A percentile compares a stretch with the other conserved stretches of the same genome.
phyloP scores from a whole-genome alignment of 208 protist genomes.

The Trypanosoma lewisi region DNA sequence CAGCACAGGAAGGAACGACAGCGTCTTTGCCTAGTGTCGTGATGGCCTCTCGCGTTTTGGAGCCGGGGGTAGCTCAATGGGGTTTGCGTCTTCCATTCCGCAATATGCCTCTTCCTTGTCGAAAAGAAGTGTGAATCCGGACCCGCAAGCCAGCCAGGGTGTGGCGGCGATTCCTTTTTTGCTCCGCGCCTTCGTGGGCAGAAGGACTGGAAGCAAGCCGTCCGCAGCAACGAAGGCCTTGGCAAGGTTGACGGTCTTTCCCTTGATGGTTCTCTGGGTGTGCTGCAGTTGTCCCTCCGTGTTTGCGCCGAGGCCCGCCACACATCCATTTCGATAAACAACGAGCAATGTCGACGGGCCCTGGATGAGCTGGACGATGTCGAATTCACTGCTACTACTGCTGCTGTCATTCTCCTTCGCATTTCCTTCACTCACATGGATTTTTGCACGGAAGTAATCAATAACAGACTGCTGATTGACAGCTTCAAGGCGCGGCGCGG shows the following conservation, averaged over 20 bases:
- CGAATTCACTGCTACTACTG: too few relatives aligned
- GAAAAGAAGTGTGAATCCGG: slow-evolving; percentile 59
- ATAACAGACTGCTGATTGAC: slow-evolving; percentile 45
- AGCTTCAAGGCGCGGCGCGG: slow-evolving; percentile 46
- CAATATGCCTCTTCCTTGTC: slow-evolving; percentile 51
- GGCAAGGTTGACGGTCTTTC: slow-evolving; percentile 50
- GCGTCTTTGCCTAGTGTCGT: neutral
- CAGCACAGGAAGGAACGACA: neutral
- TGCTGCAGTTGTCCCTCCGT: slow-evolving; percentile 67
- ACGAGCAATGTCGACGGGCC: slow-evolving; percentile 60
- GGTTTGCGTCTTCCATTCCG: slow-evolving; percentile 26
- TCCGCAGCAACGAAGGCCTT: slow-evolving; percentile 34
- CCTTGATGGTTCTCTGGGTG: slow-evolving; percentile 28
- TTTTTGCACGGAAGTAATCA: slow-evolving; percentile 17
- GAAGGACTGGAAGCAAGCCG: slow-evolving; percentile 41
- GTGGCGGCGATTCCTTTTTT: neutral
- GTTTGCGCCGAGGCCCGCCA: slow-evolving; percentile 61
- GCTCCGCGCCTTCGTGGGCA: slow-evolving; percentile 10
- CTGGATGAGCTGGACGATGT: slow-evolving; percentile 32
- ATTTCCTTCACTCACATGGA: neutral
- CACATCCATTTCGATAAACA: slow-evolving; percentile 64
- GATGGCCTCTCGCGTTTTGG: slow-evolving; percentile 8
- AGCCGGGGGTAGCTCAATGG: slow-evolving; percentile 57
- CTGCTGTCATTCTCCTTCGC: slow-evolving; percentile 3
- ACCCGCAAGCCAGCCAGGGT: slow-evolving; percentile 39